A percentile compares a stretch with the other conserved stretches of the same genome.
Evolutionary conservation across 2,329 filamentous ascomycete genomes (phyloP).

Genomic region (Pyricularia sp.): DNA sequence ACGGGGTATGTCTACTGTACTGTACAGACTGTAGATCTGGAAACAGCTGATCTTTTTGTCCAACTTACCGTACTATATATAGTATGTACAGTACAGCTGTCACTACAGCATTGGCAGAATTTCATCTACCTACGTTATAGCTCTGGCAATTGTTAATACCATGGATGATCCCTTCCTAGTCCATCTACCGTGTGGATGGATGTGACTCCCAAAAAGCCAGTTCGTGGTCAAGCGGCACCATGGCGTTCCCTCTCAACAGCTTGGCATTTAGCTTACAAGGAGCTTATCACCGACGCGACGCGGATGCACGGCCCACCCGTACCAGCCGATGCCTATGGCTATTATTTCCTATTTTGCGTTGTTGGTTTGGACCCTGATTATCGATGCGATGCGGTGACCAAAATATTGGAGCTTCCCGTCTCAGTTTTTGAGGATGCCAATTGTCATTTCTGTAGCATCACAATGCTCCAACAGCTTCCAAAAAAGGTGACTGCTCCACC

Average conservation of each 20-base stretch:
- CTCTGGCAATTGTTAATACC: no score
- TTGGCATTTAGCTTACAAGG: background rate
- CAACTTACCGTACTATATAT: no score
- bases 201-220: background rate
- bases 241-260: background rate
- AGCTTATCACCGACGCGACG: background rate
- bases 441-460: background rate
- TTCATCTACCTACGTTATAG: no score
- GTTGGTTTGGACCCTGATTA: background rate
- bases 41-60: no score
- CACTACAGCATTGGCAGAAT: background rate
- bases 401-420: background rate
- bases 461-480: background rate
- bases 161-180: no score
- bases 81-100: background rate
- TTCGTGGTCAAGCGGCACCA: background rate
- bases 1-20: no score
- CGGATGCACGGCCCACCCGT: background rate
- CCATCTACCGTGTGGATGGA: background rate
- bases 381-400: background rate
- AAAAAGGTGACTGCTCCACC: background rate
- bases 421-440: background rate
- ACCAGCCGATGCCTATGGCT: background rate
- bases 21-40: no score
- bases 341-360: background rate